Percentiles rank a stretch among this genome's conserved stretches.
phyloP scores from a whole-genome alignment of 1,284 basidiomycete species.

The Mycena sp. region DNA sequence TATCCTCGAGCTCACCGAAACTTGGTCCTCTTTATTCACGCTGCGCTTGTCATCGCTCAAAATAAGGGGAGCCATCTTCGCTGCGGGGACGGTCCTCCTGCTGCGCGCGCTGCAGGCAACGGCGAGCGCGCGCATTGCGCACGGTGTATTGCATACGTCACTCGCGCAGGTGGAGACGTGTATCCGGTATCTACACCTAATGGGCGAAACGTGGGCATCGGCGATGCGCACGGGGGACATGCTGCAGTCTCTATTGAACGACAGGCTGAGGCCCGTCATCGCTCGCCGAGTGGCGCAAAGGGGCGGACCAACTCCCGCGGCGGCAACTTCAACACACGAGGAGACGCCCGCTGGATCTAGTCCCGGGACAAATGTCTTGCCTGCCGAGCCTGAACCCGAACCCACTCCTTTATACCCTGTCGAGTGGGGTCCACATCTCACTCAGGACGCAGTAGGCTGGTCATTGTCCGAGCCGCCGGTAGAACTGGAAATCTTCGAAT shows the following conservation, averaged over 20 bases:
- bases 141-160: conserved; percentile 52
- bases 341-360: background rate
- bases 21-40: conserved; percentile 67
- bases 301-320: background rate
- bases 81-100: conserved; percentile 73
- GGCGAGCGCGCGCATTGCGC: conserved; percentile 52
- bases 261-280: conserved; percentile 20
- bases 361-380: background rate
- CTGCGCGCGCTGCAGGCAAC: conserved; percentile 68
- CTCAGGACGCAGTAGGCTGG: background rate
- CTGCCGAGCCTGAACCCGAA: no score
- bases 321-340: background rate
- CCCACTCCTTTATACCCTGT: background rate
- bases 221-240: conserved; percentile 62
- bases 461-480: no score
- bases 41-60: conserved; percentile 70
- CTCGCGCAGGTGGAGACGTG: conserved; percentile 58
- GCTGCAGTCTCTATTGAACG: conserved; percentile 42
- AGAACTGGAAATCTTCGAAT: no score
- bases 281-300: conserved; percentile 5
- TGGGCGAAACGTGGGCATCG: conserved; percentile 63
- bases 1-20: conserved; percentile 61
- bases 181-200: conserved; percentile 60
- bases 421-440: background rate
- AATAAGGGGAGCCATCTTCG: conserved; percentile 73